These are phyloP conservation scores for Chalaropsis thielavioides DNA, from an alignment of 2,329 filamentous ascomycete genomes.

Conservation along the genomic window DNA sequence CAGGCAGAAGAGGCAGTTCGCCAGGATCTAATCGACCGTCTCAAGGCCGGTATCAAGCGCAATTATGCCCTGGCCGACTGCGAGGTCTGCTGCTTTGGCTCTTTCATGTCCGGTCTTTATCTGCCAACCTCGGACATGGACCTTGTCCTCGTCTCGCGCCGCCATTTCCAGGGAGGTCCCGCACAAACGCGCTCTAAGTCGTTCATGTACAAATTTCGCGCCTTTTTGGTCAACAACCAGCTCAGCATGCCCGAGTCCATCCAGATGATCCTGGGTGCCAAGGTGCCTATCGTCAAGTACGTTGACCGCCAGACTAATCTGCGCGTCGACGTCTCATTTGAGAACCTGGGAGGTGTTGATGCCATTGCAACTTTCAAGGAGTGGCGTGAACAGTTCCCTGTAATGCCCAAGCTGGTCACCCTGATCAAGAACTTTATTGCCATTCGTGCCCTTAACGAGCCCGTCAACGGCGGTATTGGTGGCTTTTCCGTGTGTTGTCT, in stretches of 20 bases:
- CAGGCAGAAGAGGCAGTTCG: conserved; percentile 66
- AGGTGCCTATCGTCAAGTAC: conserved; percentile 87
- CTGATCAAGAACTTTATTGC: conserved; percentile 84
- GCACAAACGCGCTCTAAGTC: conserved; percentile 37
- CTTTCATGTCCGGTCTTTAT: conserved; percentile 70
- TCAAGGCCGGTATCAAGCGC: conserved; percentile 44
- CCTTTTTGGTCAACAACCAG: conserved; percentile 39
- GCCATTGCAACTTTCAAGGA: conserved; percentile 66
- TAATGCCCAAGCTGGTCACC: conserved; percentile 74
- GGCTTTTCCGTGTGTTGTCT: conserved; percentile 92
- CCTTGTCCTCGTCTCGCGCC: conserved; percentile 56
- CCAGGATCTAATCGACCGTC: conserved; percentile 52
- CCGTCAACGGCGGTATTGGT: conserved; percentile 77
- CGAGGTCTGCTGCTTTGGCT: conserved; percentile 69
- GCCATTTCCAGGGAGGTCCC: conserved; percentile 40
- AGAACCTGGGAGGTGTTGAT: conserved; percentile 68
- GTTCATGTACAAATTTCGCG: conserved; percentile 47
- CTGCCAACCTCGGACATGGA: conserved; percentile 78
- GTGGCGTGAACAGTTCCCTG: conserved; percentile 69
- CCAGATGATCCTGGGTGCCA: conserved; percentile 57
- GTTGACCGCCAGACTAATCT: conserved; percentile 63
- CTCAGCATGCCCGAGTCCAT: conserved; percentile 46
- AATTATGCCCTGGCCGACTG: conserved; percentile 42
- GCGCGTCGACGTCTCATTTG: conserved; percentile 86
- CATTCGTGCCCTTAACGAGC: conserved; percentile 84